Conservation (phyloP, 345 rosid genomes). For the Ricinus communis region DNA sequence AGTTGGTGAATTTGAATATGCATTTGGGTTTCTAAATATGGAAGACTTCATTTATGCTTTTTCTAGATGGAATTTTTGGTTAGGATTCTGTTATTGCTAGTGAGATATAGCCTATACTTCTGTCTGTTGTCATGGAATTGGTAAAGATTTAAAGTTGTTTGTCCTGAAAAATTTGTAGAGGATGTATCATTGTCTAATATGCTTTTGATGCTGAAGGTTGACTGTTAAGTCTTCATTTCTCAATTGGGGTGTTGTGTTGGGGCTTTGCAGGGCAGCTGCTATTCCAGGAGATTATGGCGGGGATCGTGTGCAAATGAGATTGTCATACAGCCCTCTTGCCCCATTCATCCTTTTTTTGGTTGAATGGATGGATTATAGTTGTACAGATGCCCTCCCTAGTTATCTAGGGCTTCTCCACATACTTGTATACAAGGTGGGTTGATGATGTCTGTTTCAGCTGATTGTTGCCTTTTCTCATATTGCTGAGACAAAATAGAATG, state of each 20-base stretch:
- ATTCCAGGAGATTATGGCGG: slow-evolving; percentile 56
- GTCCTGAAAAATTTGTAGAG: slow-evolving; percentile 1
- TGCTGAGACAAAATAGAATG: not conserved
- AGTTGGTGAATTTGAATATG: slow-evolving; percentile 16
- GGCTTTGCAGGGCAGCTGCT: slow-evolving; percentile 56
- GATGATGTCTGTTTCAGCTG: not conserved
- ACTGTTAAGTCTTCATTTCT: not conserved
- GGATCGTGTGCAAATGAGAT: slow-evolving; percentile 52
- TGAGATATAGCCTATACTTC: not conserved
- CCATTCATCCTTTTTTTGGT: slow-evolving; percentile 53
- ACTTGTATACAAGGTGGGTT: slow-evolving; percentile 55
- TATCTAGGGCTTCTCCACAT: slow-evolving; percentile 57
- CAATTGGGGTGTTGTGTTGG: slow-evolving; percentile 14
- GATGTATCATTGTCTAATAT: too few species aligned
- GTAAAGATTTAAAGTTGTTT: not conserved
- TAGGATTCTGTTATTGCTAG: not conserved
- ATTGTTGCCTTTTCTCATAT: too few species aligned
- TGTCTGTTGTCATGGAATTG: not conserved
- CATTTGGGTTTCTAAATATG: slow-evolving; percentile 7
- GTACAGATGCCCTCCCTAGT: slow-evolving; percentile 54
- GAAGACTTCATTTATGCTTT: not conserved
- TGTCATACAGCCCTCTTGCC: slow-evolving; percentile 61
- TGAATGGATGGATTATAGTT: slow-evolving; percentile 72
- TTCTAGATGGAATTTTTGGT: slow-evolving; percentile 6
- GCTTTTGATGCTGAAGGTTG: not conserved